These are phyloP conservation scores for Vigna angularis DNA, from an alignment of 306 rosid genomes.

Conservation along the genomic window DNA sequence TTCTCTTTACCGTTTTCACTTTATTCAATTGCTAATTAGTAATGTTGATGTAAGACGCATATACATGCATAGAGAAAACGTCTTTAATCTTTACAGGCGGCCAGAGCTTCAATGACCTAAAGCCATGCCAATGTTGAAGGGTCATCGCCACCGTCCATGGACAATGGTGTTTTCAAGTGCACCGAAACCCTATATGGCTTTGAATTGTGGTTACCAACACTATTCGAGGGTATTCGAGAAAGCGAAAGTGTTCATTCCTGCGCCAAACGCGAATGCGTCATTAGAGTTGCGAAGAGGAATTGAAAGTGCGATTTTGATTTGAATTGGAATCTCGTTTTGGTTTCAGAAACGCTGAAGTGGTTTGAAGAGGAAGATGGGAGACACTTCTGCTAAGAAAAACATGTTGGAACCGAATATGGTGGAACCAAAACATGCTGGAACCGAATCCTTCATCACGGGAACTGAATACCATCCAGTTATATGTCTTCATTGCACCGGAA, in stretches of 20 bases:
- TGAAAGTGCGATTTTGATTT: too few relatives aligned
- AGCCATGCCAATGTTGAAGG: conserved; percentile 60
- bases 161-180: neutral
- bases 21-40: neutral
- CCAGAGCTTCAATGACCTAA: conserved; percentile 79
- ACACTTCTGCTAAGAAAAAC: too few relatives aligned
- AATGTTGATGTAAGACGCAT: neutral
- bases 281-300: neutral
- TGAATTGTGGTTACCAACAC: neutral
- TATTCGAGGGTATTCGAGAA: neutral
- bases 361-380: too few relatives aligned
- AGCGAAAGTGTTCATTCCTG: neutral
- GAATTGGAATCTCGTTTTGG: too few relatives aligned
- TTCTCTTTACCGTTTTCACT: conserved; percentile 8
- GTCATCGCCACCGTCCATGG: conserved; percentile 45
- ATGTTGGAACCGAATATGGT: too few relatives aligned
- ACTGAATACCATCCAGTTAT: too few relatives aligned
- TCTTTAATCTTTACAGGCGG: conserved; percentile 43
- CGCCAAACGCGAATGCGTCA: neutral
- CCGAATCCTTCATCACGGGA: too few relatives aligned
- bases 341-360: too few relatives aligned
- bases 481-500: too few relatives aligned
- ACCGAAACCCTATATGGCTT: neutral
- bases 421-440: too few relatives aligned
- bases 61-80: conserved; percentile 20